Conservation (phyloP, 345 rosid species). For the Geranium rotundifolium region DNA sequence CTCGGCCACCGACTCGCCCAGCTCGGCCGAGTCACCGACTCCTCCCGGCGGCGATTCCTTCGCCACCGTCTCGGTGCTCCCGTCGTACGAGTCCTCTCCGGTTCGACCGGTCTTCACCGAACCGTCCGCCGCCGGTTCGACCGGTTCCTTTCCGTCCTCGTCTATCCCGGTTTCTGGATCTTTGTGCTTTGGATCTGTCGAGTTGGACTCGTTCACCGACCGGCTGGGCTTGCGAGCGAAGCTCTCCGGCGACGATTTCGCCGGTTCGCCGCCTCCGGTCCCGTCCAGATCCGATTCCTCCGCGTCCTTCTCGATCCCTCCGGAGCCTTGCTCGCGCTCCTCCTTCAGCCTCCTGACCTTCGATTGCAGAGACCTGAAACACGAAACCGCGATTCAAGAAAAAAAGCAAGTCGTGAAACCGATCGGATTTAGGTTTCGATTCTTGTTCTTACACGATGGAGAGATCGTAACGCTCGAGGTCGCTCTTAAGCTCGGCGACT, state of each 20-base stretch:
- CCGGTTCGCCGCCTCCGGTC: conserved; percentile 1
- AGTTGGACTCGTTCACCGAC: conserved; percentile 44
- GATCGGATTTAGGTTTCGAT: background rate
- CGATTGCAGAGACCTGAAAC: conserved; percentile 33
- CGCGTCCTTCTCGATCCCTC: conserved; percentile 8
- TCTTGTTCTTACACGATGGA: conserved; percentile 61
- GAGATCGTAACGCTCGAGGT: conserved; percentile 44
- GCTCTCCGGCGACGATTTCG: conserved; percentile 5
- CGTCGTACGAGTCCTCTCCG: conserved; percentile 28
- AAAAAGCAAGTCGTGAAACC: background rate
- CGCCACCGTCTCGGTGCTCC: conserved; percentile 35
- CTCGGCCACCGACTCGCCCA: conserved; percentile 26
- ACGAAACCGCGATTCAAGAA: no score
- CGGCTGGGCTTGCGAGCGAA: conserved; percentile 11
- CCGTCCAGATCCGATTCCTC: conserved; percentile 13
- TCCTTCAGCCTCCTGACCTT: conserved; percentile 36
- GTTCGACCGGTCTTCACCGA: conserved; percentile 6
- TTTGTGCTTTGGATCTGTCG: conserved; percentile 27
- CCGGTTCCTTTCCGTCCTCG: conserved; percentile 9
- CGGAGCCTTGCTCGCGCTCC: conserved; percentile 16
- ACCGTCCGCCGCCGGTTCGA: conserved; percentile 1
- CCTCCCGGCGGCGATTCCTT: conserved; percentile 21
- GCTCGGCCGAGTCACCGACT: conserved; percentile 20
- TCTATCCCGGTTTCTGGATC: conserved; percentile 15
- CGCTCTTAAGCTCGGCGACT: conserved; percentile 55